Percentiles rank a stretch among this genome's conserved stretches.
These are phyloP conservation scores for Pelagomonas calceolata DNA, from an alignment of 108 stramenopile genomes.

Conservation along the genomic window DNA sequence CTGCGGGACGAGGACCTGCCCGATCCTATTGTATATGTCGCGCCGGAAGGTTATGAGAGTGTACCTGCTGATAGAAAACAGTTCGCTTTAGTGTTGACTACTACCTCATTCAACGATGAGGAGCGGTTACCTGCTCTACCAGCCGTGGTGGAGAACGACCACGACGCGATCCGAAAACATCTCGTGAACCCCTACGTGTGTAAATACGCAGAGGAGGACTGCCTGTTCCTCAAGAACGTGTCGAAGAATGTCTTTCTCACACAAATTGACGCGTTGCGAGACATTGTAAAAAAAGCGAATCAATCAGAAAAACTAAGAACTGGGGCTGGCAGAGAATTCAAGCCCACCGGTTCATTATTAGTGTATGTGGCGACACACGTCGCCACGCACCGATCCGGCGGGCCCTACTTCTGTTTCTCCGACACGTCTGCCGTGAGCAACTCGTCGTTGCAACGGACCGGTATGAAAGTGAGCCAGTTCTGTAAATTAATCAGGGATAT, in stretches of 20 bases:
- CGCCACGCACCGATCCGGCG: neutral
- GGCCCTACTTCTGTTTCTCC: neutral
- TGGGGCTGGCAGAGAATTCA: neutral
- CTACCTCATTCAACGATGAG: neutral
- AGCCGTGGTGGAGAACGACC: neutral
- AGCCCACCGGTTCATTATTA: neutral
- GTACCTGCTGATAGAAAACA: neutral
- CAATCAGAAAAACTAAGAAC: neutral
- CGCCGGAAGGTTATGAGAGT: slow-evolving; percentile 2
- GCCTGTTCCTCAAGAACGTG: slow-evolving; percentile 4
- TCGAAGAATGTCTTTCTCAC: neutral
- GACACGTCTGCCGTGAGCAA: neutral
- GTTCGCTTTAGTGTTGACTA: neutral
- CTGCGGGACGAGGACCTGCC: slow-evolving; percentile 3
- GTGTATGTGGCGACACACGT: neutral
- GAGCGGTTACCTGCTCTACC: neutral
- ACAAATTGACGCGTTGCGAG: neutral
- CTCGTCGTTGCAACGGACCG: neutral
- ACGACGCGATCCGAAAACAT: neutral
- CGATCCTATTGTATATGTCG: neutral
- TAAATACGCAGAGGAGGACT: slow-evolving; percentile 2
- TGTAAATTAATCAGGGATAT: neutral
- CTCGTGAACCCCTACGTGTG: neutral
- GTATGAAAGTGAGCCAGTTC: neutral
- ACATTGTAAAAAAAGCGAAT: slow-evolving; percentile 1